These are phyloP conservation scores for Phlyctochytrium arcticum DNA, from an alignment of 192 early-diverging fungal species.

Conservation along the genomic window DNA sequence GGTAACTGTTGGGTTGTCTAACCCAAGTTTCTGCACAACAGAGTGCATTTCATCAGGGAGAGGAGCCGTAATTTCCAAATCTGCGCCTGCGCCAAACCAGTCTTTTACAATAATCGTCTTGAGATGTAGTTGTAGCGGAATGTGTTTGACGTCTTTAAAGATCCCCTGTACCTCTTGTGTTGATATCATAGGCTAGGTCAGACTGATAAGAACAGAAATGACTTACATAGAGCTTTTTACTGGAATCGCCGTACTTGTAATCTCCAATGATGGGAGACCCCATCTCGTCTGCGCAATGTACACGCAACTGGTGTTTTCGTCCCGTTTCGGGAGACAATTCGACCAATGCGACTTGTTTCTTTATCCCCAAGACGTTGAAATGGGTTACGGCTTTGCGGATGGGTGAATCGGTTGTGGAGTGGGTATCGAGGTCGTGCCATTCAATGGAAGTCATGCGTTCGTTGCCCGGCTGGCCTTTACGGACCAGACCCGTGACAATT, in stretches of 20 bases:
- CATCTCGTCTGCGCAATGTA: conserved; percentile 31
- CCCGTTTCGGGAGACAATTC: conserved; percentile 42
- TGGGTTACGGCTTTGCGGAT: conserved; percentile 32
- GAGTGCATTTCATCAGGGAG: conserved; percentile 17
- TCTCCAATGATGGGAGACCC: conserved; percentile 35
- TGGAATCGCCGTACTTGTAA: conserved; percentile 42
- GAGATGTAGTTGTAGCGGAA: conserved; percentile 46
- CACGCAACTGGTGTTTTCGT: conserved; percentile 45
- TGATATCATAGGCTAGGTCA: background rate
- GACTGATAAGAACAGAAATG: background rate
- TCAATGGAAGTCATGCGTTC: conserved; percentile 32
- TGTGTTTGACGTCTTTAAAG: conserved; percentile 22
- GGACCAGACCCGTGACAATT: conserved; percentile 36
- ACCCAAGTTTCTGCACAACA: too few species aligned
- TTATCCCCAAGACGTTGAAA: conserved; percentile 4
- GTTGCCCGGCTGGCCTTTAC: conserved; percentile 13
- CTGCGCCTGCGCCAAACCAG: conserved; percentile 24
- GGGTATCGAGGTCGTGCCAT: conserved; percentile 26
- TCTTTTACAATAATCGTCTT: conserved; percentile 23
- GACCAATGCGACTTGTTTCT: conserved; percentile 25
- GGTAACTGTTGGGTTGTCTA: too few species aligned
- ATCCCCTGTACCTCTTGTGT: conserved; percentile 12
- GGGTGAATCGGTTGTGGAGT: background rate
- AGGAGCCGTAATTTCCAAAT: conserved; percentile 20
- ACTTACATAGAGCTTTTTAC: conserved; percentile 24